Evolutionary conservation across 2,329 filamentous ascomycete genomes (phyloP).

Genomic region (Scedosporium minutisporum): DNA sequence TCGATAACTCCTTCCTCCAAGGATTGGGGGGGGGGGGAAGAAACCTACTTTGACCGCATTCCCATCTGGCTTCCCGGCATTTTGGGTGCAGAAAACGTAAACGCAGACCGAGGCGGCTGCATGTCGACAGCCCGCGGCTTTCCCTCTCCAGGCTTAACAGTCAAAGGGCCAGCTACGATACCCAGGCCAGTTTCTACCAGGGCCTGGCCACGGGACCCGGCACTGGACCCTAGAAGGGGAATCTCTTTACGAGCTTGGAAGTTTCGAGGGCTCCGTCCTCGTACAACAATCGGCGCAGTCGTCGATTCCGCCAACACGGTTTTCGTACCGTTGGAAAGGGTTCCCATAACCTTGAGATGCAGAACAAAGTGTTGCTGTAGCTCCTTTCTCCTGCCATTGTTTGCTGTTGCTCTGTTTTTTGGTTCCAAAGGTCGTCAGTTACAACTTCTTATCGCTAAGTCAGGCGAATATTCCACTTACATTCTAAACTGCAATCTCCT

Average conservation of each 20-base stretch:
- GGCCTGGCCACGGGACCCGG: slow-evolving; percentile 68
- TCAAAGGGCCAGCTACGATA: slow-evolving; percentile 47
- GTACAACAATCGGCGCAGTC: slow-evolving; percentile 86
- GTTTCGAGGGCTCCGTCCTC: slow-evolving; percentile 85
- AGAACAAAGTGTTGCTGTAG: slow-evolving; percentile 94
- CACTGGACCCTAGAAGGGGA: slow-evolving; percentile 68
- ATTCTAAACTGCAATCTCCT: slow-evolving; percentile 86
- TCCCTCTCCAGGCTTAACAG: slow-evolving; percentile 43
- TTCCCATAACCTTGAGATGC: slow-evolving; percentile 76
- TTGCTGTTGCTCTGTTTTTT: slow-evolving; percentile 67
- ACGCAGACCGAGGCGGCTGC: slow-evolving; percentile 45
- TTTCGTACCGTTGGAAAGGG: slow-evolving; percentile 73
- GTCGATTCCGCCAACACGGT: slow-evolving; percentile 73
- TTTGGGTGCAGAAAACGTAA: slow-evolving; percentile 50
- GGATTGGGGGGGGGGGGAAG: background rate
- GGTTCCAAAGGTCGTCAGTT: no score
- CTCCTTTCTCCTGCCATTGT: slow-evolving; percentile 90
- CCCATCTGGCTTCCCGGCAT: slow-evolving; percentile 42
- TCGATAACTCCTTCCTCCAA: background rate
- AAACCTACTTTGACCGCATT: slow-evolving; percentile 50
- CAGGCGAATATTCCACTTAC: slow-evolving; percentile 27
- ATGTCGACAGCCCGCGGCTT: slow-evolving; percentile 43
- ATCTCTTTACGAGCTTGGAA: slow-evolving; percentile 93
- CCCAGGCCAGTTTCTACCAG: slow-evolving; percentile 54
- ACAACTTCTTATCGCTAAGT: background rate